Conservation (phyloP, 305 asterid genomes). For the Nicotiana rustica region DNA sequence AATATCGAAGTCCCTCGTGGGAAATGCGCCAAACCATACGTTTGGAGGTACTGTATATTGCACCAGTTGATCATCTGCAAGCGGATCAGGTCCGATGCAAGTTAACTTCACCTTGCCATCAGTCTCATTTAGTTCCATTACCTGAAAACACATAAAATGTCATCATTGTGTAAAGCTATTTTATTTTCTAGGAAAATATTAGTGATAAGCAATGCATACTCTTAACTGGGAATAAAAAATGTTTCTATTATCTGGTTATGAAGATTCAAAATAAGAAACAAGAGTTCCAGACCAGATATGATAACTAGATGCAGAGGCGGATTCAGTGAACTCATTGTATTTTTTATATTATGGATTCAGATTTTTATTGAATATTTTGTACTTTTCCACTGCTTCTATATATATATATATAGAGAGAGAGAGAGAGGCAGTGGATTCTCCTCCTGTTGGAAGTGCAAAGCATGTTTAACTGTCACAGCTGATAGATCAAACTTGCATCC, state of each 20-base stretch:
- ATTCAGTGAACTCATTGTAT: not conserved
- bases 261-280: not conserved
- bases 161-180: slow-evolving; percentile 13
- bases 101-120: slow-evolving; percentile 78
- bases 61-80: slow-evolving; percentile 69
- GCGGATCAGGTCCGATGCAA: slow-evolving; percentile 75
- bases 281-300: not conserved
- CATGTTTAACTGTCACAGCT: no score
- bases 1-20: slow-evolving; percentile 61
- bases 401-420: no score
- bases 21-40: slow-evolving; percentile 94
- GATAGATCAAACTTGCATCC: no score
- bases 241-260: not conserved
- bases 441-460: no score
- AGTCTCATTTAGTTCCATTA: slow-evolving; percentile 69
- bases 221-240: not conserved
- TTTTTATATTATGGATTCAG: not conserved
- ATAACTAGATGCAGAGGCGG: not conserved
- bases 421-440: no score
- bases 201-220: not conserved
- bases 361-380: not conserved
- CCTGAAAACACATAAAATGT: slow-evolving; percentile 48
- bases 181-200: not conserved
- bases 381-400: not conserved
- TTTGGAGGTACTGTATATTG: slow-evolving; percentile 81